Evolutionary conservation across 768 basidiomycete genomes (phyloP), one percentile per base, ranked within the genome.

Genomic region (Rhodotorula sphaerocarpa): DNA sequence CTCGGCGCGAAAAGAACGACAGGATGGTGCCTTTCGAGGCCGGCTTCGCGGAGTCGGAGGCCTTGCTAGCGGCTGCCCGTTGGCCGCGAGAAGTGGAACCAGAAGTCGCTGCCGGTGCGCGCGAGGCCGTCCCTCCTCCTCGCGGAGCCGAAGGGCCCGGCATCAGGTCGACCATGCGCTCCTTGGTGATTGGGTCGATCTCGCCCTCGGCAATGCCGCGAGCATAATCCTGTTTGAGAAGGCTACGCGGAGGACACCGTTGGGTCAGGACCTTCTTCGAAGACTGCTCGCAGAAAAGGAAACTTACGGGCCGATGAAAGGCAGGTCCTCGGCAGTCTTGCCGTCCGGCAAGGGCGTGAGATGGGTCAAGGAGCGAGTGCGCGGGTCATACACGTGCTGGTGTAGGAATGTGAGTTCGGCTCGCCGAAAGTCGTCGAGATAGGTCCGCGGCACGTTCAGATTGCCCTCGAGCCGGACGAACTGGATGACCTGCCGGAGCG

Each of bases 351-450:
- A 72, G 3, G 83, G 82, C 30, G 80, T 83, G 61, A 97, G 75
- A 73, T 87, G 82, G 2, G 89, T 85, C 20, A 97, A 77, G 59
- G 75, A 78, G 74, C 84, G 79, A 39, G 77, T 66, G 27, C 77
- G 65, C 0, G 93, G 90, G 75, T 88, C 86, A 74, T 87, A 99
- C 44, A 96, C 90, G 58, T 90, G 80, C 72, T 97, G 95, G 75
- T 96, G 85, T 55, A 88, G 77, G 73, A 97, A 99, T 55, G 89
- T 92, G 68, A 85, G 85, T 74, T 97, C 91, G 9, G 95, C 91
- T 56, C 87, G 77, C 61, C 78, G 76, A 76, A 90, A 96, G 20
- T 82, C 79, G 57, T 83, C 78, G 57, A 85, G 78, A 75, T 97
- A 99, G 46, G 80, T 82, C 42, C 77, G 75, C 2, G 93, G 91